Base-by-base conservation (phyloP, 148 eudicot species). In the Fallopia convolvulus region DNA sequence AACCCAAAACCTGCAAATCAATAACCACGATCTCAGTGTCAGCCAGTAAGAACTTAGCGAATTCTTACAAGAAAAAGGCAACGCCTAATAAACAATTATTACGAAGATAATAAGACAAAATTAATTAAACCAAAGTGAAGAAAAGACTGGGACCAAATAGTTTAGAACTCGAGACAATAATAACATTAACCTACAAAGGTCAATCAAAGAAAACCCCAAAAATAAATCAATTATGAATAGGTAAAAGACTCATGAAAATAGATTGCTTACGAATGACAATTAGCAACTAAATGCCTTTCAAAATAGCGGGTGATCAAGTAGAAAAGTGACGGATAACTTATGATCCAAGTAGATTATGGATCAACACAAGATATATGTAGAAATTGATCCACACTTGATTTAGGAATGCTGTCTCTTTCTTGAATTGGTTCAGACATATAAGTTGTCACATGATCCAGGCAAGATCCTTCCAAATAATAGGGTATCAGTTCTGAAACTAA, bases 1-100 rank as follows among this genome's bases (percentile, higher is more conserved):
- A 84, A 84, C 11, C 84, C 84, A 79, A 82, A 78, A 52, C 84
- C 82, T 82, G 76, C 72, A 72, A 23, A 52, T 18, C 11, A 46
- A 2, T 9, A 47, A 26, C 30, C 6, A 9, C 8, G 18, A 44
- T 46, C 8, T 73, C 11, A 26, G 17, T 42, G 52, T 12, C 47
- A 46, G 53, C 47, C 8, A 10, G n/a, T 10, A 48, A 20, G 10
- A 44, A 42, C 53, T 42, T 26, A 21, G 15, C 75, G 5, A 44
- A 33, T 9, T 68, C 20, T 15, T 36, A 1, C 47, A 14, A 15
- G 5, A 39, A 66, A 66, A 66, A 17, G 17, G 5, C 70, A 61
- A 26, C 30, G 15, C 23, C 7, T 68, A 68, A 42, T 3, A 7
- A 32, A 33, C 42, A 15, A 36, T 36, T 3, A 33, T 68, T 33